Percentiles rank a stretch among this genome's conserved stretches.
Evolutionary conservation across 1,284 basidiomycete genomes (phyloP).

Genomic region (Melanopsichium pennsylvanicum): DNA sequence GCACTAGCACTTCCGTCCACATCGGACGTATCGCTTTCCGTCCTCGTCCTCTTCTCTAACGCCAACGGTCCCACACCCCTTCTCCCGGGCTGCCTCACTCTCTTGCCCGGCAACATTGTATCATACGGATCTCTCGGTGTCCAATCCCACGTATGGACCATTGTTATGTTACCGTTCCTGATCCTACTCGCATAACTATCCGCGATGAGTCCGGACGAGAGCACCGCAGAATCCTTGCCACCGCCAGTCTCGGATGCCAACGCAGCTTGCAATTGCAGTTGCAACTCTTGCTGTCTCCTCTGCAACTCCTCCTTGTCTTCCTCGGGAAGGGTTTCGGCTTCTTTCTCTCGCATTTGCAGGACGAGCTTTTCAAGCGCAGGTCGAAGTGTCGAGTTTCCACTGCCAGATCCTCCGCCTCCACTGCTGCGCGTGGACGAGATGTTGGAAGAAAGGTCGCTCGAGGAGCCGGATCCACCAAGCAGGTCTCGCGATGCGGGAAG

Average conservation of each 20-base stretch:
- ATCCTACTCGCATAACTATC: constrained; percentile 48
- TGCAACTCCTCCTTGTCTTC: constrained; percentile 46
- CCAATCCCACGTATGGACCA: constrained; percentile 60
- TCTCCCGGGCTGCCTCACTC: constrained; percentile 10
- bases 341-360: constrained; percentile 43
- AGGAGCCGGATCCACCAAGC: constrained; percentile 47
- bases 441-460: constrained; percentile 48
- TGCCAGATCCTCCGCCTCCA: constrained; percentile 48
- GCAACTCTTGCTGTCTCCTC: constrained; percentile 46
- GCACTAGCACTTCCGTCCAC: constrained; percentile 5
- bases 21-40: constrained; percentile 13
- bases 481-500: constrained; percentile 54
- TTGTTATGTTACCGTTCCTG: constrained; percentile 49
- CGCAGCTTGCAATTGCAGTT: constrained; percentile 44
- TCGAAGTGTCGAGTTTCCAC: constrained; percentile 52
- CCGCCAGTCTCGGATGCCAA: constrained; percentile 34
- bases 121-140: constrained; percentile 46
- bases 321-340: constrained; percentile 31
- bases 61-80: constrained; percentile 29
- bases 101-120: constrained; percentile 36
- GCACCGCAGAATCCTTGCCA: constrained; percentile 24
- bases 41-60: constrained; percentile 31
- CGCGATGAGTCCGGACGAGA: constrained; percentile 36
- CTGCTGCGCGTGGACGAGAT: constrained; percentile 47
- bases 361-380: constrained; percentile 48